These are phyloP conservation scores for Inosperma sp. DNA, from an alignment of 768 basidiomycete species.

Conservation along the genomic window DNA sequence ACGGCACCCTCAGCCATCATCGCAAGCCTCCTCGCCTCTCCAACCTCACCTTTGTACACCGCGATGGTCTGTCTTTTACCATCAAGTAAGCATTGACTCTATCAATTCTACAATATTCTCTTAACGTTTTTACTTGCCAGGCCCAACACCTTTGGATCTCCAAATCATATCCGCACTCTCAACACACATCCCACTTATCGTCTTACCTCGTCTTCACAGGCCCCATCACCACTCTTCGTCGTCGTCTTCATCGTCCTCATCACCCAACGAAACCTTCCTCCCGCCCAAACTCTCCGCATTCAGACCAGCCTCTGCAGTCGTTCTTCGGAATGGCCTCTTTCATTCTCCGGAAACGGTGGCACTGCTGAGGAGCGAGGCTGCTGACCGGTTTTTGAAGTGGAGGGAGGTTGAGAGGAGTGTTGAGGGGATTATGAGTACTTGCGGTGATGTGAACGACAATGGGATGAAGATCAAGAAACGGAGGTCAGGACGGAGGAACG, in stretches of 20 bases:
- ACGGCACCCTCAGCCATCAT: slow-evolving; percentile 48
- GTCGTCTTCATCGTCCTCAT: too few species aligned
- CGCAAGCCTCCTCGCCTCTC: slow-evolving; percentile 52
- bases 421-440: slow-evolving; percentile 31
- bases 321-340: slow-evolving; percentile 58
- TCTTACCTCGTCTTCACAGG: slow-evolving; percentile 42
- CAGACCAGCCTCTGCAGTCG: slow-evolving; percentile 45
- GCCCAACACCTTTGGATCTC: slow-evolving; percentile 38
- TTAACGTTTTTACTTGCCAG: too few species aligned
- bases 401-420: slow-evolving; percentile 61
- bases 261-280: neutral
- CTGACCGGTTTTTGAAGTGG: slow-evolving; percentile 69
- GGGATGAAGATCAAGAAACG: too few species aligned
- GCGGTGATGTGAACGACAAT: neutral
- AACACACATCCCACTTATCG: slow-evolving; percentile 53
- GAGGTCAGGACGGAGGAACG: neutral
- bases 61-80: slow-evolving; percentile 52
- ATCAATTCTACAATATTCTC: neutral
- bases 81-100: slow-evolving; percentile 35
- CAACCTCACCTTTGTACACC: slow-evolving; percentile 55
- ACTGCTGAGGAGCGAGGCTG: slow-evolving; percentile 55
- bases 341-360: slow-evolving; percentile 58
- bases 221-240: slow-evolving; percentile 22
- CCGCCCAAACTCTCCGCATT: slow-evolving; percentile 48
- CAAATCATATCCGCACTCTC: slow-evolving; percentile 46